A percentile compares a stretch with the other conserved stretches of the same genome.
These are phyloP conservation scores for Pythium aristosporum DNA, from an alignment of 352 stramenopile genomes.

Conservation along the genomic window DNA sequence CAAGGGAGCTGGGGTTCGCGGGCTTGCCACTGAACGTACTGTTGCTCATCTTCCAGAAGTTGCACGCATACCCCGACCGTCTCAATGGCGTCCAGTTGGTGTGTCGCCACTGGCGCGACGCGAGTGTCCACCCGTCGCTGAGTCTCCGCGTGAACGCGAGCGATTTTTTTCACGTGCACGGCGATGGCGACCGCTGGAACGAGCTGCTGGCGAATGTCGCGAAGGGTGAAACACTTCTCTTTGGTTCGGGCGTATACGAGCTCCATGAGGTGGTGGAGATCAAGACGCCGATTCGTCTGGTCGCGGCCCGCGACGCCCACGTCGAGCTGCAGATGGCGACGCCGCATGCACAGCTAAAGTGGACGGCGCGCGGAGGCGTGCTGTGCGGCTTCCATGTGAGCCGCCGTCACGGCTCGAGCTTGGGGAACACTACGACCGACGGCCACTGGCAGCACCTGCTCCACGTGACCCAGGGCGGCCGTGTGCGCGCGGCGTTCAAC, in stretches of 20 bases:
- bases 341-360: conserved; percentile 43
- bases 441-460: conserved; percentile 70
- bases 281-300: conserved; percentile 40
- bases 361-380: conserved; percentile 56
- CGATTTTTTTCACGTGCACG: conserved; percentile 34
- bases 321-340: conserved; percentile 73
- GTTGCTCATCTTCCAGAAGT: conserved; percentile 82
- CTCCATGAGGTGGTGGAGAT: conserved; percentile 53
- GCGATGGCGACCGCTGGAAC: conserved; percentile 14
- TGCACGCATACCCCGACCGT: conserved; percentile 66
- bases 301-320: conserved; percentile 53
- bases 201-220: conserved; percentile 33
- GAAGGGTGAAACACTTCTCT: conserved; percentile 58
- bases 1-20: conserved; percentile 65
- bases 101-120: conserved; percentile 52
- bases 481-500: conserved; percentile 57
- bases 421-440: conserved; percentile 1
- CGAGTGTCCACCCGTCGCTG: conserved; percentile 40
- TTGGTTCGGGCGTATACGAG: conserved; percentile 63
- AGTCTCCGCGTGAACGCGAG: conserved; percentile 50
- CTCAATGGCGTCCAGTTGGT: conserved; percentile 42
- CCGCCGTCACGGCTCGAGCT: conserved; percentile 26
- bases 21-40: conserved; percentile 78
- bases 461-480: conserved; percentile 40
- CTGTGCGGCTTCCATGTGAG: conserved; percentile 69